These are phyloP conservation scores for Choiromyces venosus DNA, from an alignment of 495 filamentous ascomycete genomes.

Conservation along the genomic window DNA sequence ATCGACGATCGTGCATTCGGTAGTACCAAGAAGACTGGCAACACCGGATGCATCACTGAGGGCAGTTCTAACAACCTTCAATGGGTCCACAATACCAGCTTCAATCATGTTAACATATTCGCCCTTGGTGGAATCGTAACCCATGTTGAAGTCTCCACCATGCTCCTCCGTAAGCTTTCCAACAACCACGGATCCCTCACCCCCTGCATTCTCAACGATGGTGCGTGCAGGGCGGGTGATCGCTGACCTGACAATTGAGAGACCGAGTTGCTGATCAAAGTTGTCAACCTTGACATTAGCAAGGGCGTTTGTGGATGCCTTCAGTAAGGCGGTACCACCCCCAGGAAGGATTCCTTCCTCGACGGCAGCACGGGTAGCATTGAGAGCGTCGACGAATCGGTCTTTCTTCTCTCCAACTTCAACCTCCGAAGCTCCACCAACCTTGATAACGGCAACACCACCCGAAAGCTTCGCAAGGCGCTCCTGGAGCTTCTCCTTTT, in stretches of 20 bases:
- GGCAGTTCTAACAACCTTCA: slow-evolving; percentile 97
- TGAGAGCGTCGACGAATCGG: slow-evolving; percentile 94
- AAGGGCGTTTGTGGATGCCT: slow-evolving; percentile 87
- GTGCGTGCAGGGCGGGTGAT: slow-evolving; percentile 90
- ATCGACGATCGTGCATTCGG: slow-evolving; percentile 95
- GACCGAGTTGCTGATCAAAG: slow-evolving; percentile 98
- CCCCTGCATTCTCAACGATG: slow-evolving; percentile 96
- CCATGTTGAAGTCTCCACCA: slow-evolving; percentile 91
- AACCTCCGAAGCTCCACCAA: slow-evolving; percentile 93
- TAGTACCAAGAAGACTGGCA: slow-evolving; percentile 93
- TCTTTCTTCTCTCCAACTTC: slow-evolving; percentile 99
- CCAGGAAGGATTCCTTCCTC: slow-evolving; percentile 98
- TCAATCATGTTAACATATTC: slow-evolving; percentile 98
- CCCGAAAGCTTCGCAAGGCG: slow-evolving; percentile 98
- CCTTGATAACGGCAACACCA: slow-evolving; percentile 98
- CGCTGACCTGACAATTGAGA: slow-evolving; percentile 92
- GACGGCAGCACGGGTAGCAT: slow-evolving; percentile 95
- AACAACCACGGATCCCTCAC: slow-evolving; percentile 92
- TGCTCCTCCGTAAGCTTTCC: slow-evolving; percentile 97
- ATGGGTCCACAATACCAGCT: slow-evolving; percentile 92
- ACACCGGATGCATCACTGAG: slow-evolving; percentile 93
- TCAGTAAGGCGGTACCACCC: slow-evolving; percentile 95
- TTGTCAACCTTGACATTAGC: slow-evolving; percentile 75
- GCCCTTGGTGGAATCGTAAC: slow-evolving; percentile 90
- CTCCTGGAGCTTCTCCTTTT: slow-evolving; percentile 99